Conservation (phyloP, 768 basidiomycete genomes). For the Amylocystis lapponica region DNA sequence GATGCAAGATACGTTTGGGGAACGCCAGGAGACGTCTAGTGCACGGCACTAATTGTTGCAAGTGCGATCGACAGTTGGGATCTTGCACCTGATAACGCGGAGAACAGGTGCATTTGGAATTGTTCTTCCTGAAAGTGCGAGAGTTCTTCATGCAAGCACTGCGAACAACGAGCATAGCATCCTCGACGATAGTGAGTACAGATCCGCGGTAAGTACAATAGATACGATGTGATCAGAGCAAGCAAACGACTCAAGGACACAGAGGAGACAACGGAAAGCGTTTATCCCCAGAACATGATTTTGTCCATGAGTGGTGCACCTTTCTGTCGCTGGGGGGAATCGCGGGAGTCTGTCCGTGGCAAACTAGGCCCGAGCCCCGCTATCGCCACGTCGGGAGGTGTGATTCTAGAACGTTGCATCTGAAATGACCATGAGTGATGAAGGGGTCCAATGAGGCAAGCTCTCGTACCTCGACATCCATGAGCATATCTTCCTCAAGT, state of each 20-base stretch:
- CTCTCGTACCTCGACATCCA: conserved; percentile 70
- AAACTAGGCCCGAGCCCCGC: conserved; percentile 3
- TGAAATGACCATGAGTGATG: conserved; percentile 26
- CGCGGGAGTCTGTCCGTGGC: conserved; percentile 17
- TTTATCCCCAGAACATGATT: conserved; percentile 21
- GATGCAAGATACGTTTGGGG: too few species aligned
- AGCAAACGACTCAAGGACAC: not conserved
- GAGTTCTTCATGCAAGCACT: too few species aligned
- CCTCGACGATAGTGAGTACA: conserved; percentile 5
- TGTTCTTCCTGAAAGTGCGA: too few species aligned
- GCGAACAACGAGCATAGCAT: conserved; percentile 6
- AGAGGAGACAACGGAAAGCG: not conserved
- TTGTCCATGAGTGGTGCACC: conserved; percentile 24
- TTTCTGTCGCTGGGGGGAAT: conserved; percentile 18
- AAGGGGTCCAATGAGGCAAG: too few species aligned
- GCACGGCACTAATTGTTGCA: too few species aligned
- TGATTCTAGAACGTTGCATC: conserved; percentile 65
- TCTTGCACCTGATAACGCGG: too few species aligned
- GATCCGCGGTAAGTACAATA: conserved; percentile 8
- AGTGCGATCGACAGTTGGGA: too few species aligned
- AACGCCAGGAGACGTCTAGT: too few species aligned
- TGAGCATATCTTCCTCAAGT: conserved; percentile 39
- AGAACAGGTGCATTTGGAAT: too few species aligned
- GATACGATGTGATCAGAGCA: conserved; percentile 6
- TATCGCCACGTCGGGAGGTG: conserved; percentile 34